Conservation (phyloP, 257 asterid genomes). For the Coffea canephora region DNA sequence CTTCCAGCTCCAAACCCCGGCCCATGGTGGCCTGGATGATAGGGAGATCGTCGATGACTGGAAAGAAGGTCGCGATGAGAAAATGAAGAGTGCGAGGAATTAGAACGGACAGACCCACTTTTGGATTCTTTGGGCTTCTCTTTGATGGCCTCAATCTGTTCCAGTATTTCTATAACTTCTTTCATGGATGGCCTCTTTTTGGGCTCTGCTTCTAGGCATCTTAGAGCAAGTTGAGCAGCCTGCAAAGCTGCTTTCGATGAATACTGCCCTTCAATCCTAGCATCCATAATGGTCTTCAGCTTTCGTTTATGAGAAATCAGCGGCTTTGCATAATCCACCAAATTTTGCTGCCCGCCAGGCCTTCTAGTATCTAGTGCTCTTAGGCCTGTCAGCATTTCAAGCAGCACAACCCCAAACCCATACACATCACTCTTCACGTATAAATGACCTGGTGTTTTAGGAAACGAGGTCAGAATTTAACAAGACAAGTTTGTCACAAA, state of each 20-base stretch:
- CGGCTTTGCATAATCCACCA: constrained; percentile 39
- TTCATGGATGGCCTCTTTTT: constrained; percentile 45
- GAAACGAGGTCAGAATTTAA: not conserved
- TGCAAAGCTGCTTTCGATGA: constrained; percentile 31
- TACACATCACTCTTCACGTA: constrained; percentile 47
- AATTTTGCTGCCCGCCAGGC: constrained; percentile 31
- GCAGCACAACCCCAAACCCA: constrained; percentile 51
- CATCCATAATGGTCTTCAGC: constrained; percentile 38
- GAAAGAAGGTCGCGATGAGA: constrained; percentile 8
- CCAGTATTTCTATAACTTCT: constrained; percentile 41
- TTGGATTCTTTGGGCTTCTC: constrained; percentile 24
- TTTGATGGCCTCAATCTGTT: constrained; percentile 34
- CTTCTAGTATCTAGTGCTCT: constrained; percentile 39
- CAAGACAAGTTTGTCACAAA: not conserved
- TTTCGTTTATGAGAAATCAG: constrained; percentile 27
- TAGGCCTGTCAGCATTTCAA: constrained; percentile 41
- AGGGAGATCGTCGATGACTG: constrained; percentile 17
- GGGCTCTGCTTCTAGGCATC: constrained; percentile 41
- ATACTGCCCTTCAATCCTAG: constrained; percentile 43
- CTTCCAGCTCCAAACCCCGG: constrained; percentile 26
- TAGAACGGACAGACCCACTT: constrained; percentile 12
- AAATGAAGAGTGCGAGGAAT: constrained; percentile 5
- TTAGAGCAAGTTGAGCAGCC: constrained; percentile 35
- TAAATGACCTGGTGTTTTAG: constrained; percentile 35
- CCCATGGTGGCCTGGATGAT: constrained; percentile 17